phyloP scores from a whole-genome alignment of 1,284 basidiomycete genomes.

The Mycena sp. region DNA sequence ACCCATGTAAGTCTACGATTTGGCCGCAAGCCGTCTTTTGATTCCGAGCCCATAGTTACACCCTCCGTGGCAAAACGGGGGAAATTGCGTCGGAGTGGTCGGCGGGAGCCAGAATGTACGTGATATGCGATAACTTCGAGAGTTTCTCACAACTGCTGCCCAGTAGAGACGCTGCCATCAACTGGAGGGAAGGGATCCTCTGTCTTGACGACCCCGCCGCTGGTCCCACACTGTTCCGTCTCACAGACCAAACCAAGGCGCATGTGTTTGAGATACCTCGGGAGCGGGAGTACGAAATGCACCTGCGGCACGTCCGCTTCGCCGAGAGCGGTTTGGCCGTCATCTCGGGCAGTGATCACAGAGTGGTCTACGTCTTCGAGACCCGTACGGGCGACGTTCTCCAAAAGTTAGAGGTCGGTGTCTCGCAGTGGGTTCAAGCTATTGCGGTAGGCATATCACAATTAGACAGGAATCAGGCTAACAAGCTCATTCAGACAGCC shows the following conservation, averaged over 20 bases:
- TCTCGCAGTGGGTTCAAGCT: slow-evolving; percentile 5
- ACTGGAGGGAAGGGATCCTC: slow-evolving; percentile 4
- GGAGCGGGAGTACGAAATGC: neutral
- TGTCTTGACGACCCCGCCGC: neutral
- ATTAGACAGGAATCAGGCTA: neutral
- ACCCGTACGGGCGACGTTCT: neutral
- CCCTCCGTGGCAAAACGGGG: slow-evolving; percentile 6
- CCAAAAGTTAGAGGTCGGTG: neutral
- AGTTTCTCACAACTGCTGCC: neutral
- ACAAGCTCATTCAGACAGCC: neutral
- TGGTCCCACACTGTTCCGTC: slow-evolving; percentile 4
- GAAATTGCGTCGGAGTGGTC: too few species aligned
- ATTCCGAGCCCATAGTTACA: neutral
- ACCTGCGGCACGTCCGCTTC: slow-evolving; percentile 2
- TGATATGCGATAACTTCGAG: neutral
- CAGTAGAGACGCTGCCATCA: slow-evolving; percentile 1
- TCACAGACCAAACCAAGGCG: neutral
- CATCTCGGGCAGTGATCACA: slow-evolving; percentile 5
- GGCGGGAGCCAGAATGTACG: slow-evolving; percentile 20
- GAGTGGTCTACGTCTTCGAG: slow-evolving; percentile 2
- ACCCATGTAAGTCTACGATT: neutral
- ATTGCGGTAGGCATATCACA: neutral
- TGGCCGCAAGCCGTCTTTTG: neutral
- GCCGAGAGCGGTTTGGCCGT: neutral
- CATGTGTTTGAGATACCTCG: neutral